Percentiles rank a stretch among this genome's conserved stretches.
Evolutionary conservation across 371 early-diverging fungal species (phyloP).

Genomic region (Apophysomyces elegans): DNA sequence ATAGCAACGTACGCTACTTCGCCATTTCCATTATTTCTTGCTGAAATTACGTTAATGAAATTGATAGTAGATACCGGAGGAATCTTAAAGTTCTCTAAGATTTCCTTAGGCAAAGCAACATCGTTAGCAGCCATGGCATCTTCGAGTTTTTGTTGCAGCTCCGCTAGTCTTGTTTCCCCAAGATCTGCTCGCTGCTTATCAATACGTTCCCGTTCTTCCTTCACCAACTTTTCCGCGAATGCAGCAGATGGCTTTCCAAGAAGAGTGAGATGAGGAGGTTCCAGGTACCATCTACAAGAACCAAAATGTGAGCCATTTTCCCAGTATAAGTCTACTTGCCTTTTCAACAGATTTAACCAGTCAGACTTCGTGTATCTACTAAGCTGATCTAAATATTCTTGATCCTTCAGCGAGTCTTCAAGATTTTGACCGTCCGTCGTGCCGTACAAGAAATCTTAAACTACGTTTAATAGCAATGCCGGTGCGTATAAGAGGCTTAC

Average conservation of each 20-base stretch:
- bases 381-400: conserved; percentile 52
- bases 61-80: conserved; percentile 62
- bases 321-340: conserved; percentile 31
- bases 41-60: conserved; percentile 64
- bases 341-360: conserved; percentile 60
- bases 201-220: conserved; percentile 62
- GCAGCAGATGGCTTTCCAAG: conserved; percentile 66
- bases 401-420: conserved; percentile 50
- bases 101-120: conserved; percentile 56
- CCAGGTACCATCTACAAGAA: conserved; percentile 52
- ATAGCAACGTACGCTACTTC: conserved; percentile 15
- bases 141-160: conserved; percentile 54
- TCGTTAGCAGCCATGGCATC: conserved; percentile 63
- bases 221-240: conserved; percentile 57
- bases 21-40: conserved; percentile 43
- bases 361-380: conserved; percentile 48
- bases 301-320: not conserved
- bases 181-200: conserved; percentile 57
- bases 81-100: conserved; percentile 63
- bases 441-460: conserved; percentile 65
- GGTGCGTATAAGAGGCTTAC: conserved; percentile 9
- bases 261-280: conserved; percentile 58
- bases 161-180: conserved; percentile 55
- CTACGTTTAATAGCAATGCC: not conserved
- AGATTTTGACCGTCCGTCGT: conserved; percentile 58